Percentiles rank a stretch among this genome's conserved stretches.
These are phyloP conservation scores for Babesia caballi DNA, from an alignment of 169 alveolate species.

Conservation along the genomic window DNA sequence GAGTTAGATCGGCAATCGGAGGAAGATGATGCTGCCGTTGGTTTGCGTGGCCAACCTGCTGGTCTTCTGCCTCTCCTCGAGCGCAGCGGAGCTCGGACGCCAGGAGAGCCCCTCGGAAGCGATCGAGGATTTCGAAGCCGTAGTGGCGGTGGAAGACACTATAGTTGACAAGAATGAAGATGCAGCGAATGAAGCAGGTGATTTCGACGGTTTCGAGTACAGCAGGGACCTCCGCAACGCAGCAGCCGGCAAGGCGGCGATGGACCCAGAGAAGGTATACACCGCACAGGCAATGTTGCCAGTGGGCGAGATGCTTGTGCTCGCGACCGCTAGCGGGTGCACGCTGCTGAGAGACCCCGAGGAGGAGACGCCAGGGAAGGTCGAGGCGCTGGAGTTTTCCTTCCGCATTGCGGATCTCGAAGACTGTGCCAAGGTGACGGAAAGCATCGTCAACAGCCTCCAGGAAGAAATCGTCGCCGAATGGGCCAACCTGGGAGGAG, in stretches of 20 bases:
- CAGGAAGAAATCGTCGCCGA: slow-evolving; percentile 31
- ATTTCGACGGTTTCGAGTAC: slow-evolving; percentile 1
- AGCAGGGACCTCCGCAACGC: slow-evolving; percentile 44
- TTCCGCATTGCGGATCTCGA: slow-evolving; percentile 56
- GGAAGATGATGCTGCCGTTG: not conserved
- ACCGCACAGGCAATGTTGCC: slow-evolving; percentile 54
- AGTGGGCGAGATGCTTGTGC: slow-evolving; percentile 50
- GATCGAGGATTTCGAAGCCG: slow-evolving; percentile 17
- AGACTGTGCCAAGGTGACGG: slow-evolving; percentile 67
- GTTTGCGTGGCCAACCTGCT: not conserved
- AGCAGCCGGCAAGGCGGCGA: slow-evolving; percentile 14
- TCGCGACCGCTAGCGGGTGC: slow-evolving; percentile 66
- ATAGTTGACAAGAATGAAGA: not conserved
- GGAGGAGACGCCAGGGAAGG: slow-evolving; percentile 5
- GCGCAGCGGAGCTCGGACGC: not conserved
- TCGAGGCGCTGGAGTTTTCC: slow-evolving; percentile 44
- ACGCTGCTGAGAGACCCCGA: slow-evolving; percentile 44
- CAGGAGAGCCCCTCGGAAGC: not conserved
- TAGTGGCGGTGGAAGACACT: not conserved
- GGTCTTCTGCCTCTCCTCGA: not conserved
- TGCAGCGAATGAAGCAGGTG: not conserved
- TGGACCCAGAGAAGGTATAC: slow-evolving; percentile 58
- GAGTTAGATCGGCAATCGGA: no score
- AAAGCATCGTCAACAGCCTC: slow-evolving; percentile 34
- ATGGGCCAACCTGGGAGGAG: slow-evolving; percentile 13